Base-by-base conservation (phyloP, 768 basidiomycete genomes). In the Floccularia luteovirens region DNA sequence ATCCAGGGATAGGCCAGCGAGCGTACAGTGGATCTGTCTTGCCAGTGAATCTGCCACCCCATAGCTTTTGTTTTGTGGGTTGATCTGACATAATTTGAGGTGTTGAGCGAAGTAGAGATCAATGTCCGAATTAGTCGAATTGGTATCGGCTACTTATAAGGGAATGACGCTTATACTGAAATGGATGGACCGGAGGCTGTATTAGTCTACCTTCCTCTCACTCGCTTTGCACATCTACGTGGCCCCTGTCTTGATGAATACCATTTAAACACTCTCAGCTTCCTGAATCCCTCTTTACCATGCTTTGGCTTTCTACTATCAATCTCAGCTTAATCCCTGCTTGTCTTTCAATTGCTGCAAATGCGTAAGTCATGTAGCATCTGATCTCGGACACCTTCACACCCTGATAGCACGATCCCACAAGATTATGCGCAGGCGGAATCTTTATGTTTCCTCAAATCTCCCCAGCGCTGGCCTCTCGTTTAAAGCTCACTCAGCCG, bases 1-100 rank as follows among this genome's bases (percentile, higher is more conserved):
- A 28, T 4, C 30, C 11, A 25, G 13, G n/a, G 24, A 27, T 19
- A 17, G 12, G 8, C 31, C 16, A 34, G 25, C 21, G 30, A 24
- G 63, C 77, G 45, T 60, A 87, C 87, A 90, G 59, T 22, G 89
- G 92, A 60, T 96, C 92, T 0, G 89, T 90, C 49, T 77, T 79
- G 34, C 89, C 89, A 10, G 87, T 90, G 55, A 93, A 93, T 24
- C 90, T 68, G 11, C 89, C 89, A 10, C 89, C 88, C 88, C 88
- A 90, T 56, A 90, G 61, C 57, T 89, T 90, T 61, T 87, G 80
- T 44, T 69, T 68, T 14, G 67, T 66, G 24, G 70, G 66, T 50
- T 58, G 52, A 19, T 61, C 59, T 13, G 61, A 43, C 67, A 70
- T 69, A 17, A 13, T 43, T 32, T 27, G 31, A 20, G 19, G 33